Evolutionary conservation across 148 eudicot species (phyloP).

Genomic region (Rhododendron molle): DNA sequence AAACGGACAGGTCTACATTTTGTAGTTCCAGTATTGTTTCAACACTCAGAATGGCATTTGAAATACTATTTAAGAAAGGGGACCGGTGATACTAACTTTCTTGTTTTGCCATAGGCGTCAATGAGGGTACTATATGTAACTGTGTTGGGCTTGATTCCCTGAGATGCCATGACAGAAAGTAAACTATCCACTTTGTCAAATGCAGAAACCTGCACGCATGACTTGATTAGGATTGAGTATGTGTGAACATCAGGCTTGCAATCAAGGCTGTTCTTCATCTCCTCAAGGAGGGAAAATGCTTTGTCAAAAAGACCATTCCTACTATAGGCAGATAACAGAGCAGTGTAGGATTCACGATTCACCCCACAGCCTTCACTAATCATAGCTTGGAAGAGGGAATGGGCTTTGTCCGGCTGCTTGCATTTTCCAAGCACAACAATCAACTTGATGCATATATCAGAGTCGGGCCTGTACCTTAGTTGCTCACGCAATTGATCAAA

Average conservation of each 20-base stretch:
- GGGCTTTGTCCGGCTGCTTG: conserved; percentile 82
- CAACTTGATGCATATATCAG: conserved; percentile 71
- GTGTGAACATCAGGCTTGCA: conserved; percentile 83
- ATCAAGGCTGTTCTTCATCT: conserved; percentile 58
- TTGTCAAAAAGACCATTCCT: conserved; percentile 64
- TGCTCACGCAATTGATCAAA: conserved; percentile 83
- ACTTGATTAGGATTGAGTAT: conserved; percentile 76
- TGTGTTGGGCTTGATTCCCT: conserved; percentile 75
- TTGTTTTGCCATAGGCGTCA: conserved; percentile 81
- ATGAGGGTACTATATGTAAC: conserved; percentile 80
- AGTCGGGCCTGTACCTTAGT: conserved; percentile 76
- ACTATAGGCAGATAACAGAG: conserved; percentile 84
- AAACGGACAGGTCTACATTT: neutral
- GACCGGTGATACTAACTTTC: conserved; percentile 40
- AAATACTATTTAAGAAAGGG: neutral
- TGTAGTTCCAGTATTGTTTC: neutral
- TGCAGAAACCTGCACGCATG: conserved; percentile 63
- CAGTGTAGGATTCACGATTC: conserved; percentile 72
- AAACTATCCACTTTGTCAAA: conserved; percentile 58
- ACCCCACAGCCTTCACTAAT: conserved; percentile 70
- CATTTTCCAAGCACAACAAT: conserved; percentile 96
- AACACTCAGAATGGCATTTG: neutral
- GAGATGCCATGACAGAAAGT: conserved; percentile 71
- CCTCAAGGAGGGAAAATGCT: conserved; percentile 71
- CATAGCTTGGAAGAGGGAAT: conserved; percentile 62